Percentiles rank a stretch among this genome's conserved stretches.
phyloP scores from a whole-genome alignment of 2,329 filamentous ascomycete genomes.

The Beauveria scarabaeidicola region DNA sequence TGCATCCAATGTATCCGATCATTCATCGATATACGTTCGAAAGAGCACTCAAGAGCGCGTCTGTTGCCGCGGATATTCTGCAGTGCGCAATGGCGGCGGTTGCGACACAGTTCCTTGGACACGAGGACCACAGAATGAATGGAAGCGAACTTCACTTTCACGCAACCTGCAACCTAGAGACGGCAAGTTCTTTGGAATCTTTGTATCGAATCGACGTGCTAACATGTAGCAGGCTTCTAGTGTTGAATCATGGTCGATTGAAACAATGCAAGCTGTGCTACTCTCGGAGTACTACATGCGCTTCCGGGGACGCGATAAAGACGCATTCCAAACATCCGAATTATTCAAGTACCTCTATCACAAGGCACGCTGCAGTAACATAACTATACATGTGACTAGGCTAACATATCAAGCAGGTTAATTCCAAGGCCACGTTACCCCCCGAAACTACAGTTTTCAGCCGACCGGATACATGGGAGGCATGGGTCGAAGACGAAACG shows the following conservation, averaged over 20 bases:
- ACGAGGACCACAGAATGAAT: constrained; percentile 40
- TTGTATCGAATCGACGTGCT: constrained; percentile 11
- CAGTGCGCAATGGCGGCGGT: constrained; percentile 50
- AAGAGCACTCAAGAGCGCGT: constrained; percentile 19
- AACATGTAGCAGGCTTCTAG: constrained; percentile 29
- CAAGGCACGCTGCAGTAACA: constrained; percentile 36
- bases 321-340: constrained; percentile 37
- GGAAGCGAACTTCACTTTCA: constrained; percentile 43
- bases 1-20: constrained; percentile 40
- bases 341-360: constrained; percentile 43
- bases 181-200: constrained; percentile 32
- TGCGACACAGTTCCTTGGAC: constrained; percentile 41
- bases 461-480: constrained; percentile 25
- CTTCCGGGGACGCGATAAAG: constrained; percentile 43
- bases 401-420: background rate
- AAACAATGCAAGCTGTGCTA: constrained; percentile 45
- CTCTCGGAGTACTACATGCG: constrained; percentile 48
- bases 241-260: constrained; percentile 35
- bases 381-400: constrained; percentile 5
- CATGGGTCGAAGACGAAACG: constrained; percentile 45
- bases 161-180: constrained; percentile 40
- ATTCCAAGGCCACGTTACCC: background rate
- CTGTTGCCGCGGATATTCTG: constrained; percentile 34
- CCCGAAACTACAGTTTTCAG: background rate
- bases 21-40: constrained; percentile 41